Conservation (phyloP, 2,329 filamentous ascomycete species). For the Myotisia sp. region DNA sequence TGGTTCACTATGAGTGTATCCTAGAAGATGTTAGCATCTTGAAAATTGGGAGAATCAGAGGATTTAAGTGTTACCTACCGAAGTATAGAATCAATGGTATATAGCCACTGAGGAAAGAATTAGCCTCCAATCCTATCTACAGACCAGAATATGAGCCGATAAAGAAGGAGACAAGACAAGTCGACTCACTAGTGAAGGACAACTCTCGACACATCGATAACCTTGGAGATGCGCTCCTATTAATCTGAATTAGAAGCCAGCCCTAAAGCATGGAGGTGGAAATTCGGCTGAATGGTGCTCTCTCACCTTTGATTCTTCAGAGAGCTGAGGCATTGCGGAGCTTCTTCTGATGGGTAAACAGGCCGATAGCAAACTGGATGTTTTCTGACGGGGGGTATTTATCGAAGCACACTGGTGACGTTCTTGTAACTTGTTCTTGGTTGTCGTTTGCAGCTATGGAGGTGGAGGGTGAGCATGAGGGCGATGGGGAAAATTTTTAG, state of each 20-base stretch:
- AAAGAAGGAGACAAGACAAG: no score
- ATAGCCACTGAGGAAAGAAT: constrained; percentile 65
- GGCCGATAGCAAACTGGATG: no score
- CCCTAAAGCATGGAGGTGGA: not conserved
- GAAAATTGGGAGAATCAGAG: constrained; percentile 4
- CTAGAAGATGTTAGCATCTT: constrained; percentile 31
- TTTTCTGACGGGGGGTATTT: no score
- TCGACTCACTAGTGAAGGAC: constrained; percentile 80
- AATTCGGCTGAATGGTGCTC: not conserved
- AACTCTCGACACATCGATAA: constrained; percentile 87
- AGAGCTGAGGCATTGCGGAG: constrained; percentile 59
- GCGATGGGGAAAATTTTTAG: no score
- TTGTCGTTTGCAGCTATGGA: no score
- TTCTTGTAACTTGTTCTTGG: no score
- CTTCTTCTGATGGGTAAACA: no score
- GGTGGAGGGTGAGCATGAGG: no score
- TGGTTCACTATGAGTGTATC: constrained; percentile 88
- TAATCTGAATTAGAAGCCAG: not conserved
- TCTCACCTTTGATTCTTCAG: constrained; percentile 87
- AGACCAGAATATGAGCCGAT: no score
- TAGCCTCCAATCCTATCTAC: no score
- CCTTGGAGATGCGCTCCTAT: constrained; percentile 91
- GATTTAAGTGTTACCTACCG: constrained; percentile 41
- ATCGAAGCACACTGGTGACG: no score
- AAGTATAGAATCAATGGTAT: constrained; percentile 93